These are phyloP conservation scores for Pseudogymnoascus sp. DNA, from an alignment of 2,329 filamentous ascomycete species.

Conservation along the genomic window DNA sequence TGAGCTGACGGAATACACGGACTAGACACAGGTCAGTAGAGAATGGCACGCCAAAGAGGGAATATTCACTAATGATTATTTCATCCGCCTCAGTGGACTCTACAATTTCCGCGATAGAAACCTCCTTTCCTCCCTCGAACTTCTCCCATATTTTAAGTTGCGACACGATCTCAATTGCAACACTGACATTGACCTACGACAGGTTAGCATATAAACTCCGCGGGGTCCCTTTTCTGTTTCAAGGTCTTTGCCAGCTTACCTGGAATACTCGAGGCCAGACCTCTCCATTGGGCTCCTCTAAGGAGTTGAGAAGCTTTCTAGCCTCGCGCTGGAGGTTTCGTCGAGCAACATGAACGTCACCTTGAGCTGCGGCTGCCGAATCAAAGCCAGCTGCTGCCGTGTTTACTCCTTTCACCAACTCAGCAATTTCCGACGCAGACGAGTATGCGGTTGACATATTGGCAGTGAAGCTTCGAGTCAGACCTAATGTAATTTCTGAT, in stretches of 20 bases:
- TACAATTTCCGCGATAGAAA: constrained; percentile 18
- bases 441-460: constrained; percentile 17
- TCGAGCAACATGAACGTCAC: constrained; percentile 16
- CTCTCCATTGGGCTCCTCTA: constrained; percentile 22
- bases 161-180: constrained; percentile 19
- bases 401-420: constrained; percentile 17
- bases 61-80: constrained; percentile 19
- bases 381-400: constrained; percentile 16
- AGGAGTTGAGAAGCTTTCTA: constrained; percentile 18
- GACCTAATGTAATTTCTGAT: neutral
- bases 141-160: constrained; percentile 18
- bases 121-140: constrained; percentile 19
- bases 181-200: constrained; percentile 19
- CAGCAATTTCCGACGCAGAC: constrained; percentile 14
- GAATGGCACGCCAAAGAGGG: neutral
- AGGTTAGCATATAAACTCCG: neutral
- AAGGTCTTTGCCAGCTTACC: constrained; percentile 10
- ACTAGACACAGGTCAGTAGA: constrained; percentile 12
- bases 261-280: constrained; percentile 22
- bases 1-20: constrained; percentile 19
- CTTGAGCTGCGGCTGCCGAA: constrained; percentile 8
- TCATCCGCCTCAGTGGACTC: constrained; percentile 18
- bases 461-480: neutral
- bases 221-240: neutral
- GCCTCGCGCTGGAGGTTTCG: constrained; percentile 19